A percentile compares a stretch with the other conserved stretches of the same genome.
Evolutionary conservation across 257 asterid genomes (phyloP).

Genomic region (Euphrasia confusa): DNA sequence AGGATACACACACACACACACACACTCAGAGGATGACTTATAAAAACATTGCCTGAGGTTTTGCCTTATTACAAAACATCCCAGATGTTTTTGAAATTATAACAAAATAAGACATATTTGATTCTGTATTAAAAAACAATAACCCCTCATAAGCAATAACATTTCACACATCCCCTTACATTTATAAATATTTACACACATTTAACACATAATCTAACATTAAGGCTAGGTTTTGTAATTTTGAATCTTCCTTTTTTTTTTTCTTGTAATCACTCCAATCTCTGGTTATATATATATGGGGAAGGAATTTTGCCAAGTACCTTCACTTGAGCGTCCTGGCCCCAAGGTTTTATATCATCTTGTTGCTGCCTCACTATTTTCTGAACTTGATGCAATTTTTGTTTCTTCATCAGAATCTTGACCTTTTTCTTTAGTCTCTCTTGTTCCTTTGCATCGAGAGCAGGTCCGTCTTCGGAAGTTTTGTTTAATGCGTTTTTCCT

Average conservation of each 20-base stretch:
- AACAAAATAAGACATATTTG: too few species aligned
- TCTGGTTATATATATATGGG: not conserved
- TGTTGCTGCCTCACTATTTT: constrained; percentile 56
- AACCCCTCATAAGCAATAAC: too few species aligned
- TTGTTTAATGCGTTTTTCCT: constrained; percentile 64
- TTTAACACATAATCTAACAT: too few species aligned
- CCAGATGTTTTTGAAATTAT: too few species aligned
- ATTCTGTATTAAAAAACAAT: too few species aligned
- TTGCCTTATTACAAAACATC: too few species aligned
- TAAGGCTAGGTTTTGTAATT: not conserved
- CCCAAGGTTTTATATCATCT: constrained; percentile 74
- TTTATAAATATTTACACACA: too few species aligned
- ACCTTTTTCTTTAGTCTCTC: constrained; percentile 68
- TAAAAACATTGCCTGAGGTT: too few species aligned
- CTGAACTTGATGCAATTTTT: constrained; percentile 60
- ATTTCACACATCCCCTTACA: too few species aligned
- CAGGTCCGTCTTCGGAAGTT: constrained; percentile 46
- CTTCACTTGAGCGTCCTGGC: constrained; percentile 85
- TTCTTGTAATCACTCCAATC: not conserved
- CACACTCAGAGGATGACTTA: too few species aligned
- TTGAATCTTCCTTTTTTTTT: not conserved
- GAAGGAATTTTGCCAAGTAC: constrained; percentile 31
- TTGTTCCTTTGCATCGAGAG: constrained; percentile 41
- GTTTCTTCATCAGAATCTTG: constrained; percentile 63
- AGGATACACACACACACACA: too few species aligned